Evolutionary conservation across 1,139 yeast species (phyloP), one percentile per base, ranked within the genome.

Genomic region (Williopsis jadinii): DNA sequence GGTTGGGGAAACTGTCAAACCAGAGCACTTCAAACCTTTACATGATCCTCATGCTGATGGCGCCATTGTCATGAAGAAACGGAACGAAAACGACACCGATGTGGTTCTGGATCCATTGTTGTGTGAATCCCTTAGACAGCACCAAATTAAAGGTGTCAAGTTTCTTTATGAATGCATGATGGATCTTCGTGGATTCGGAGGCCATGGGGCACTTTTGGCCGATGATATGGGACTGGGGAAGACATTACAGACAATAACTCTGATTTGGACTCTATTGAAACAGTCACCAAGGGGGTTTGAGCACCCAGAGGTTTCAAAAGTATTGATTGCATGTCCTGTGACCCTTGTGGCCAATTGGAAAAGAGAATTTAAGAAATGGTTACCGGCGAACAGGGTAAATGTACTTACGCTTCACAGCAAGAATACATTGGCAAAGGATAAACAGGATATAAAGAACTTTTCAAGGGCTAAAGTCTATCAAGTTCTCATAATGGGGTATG

Each of bases 211-310:
- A 59, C 92, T 92, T 40, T 90, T 92, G 98, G 99, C 99, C 0
- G 99, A 92, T 66, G 99, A 88, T 64, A 92, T 92, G 98, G 98
- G 98, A 3, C 70, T 92, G 36, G 98, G 98, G 26, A 92, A 92
- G 59, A 92, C 99, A 0, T 69, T 92, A 36, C 99, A 92, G 61
- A 92, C 98, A 60, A 73, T 92, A 36, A 73, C 97, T 0, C 69
- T 92, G 35, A 75, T 92, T 86, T 92, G 95, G 95, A 87, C 96
- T 0, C 61, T 94, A 15, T 60, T 87, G 29, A 80, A 77, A 51
- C 96, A 87, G 53, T 77, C 78, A 13, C 95, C 95, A 0, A 67
- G 63, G 1, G 56, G 56, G 0, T 42, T 41, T 40, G 47, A 47
- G 3, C 28, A 28, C 1, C 73, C 79, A 0, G 61, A 67, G 0